Percentiles rank a stretch among this genome's conserved stretches.
These are phyloP conservation scores for Beauveria scarabaeidicola DNA, from an alignment of 2,329 filamentous ascomycete species.

Conservation along the genomic window DNA sequence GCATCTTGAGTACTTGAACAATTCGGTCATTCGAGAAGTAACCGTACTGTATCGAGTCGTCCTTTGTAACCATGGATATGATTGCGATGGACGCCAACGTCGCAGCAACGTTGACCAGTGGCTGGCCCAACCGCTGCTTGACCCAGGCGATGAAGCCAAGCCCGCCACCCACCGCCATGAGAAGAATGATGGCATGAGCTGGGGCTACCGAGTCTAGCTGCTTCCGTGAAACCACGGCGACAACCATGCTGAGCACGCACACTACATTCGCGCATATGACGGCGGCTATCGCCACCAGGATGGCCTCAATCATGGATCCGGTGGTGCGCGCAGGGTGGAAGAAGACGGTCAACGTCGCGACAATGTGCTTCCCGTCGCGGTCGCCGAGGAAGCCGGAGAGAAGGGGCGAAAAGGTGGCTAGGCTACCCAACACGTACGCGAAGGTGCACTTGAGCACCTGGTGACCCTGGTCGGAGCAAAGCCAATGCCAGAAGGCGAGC, in stretches of 20 bases:
- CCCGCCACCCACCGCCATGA: slow-evolving; percentile 78
- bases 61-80: slow-evolving; percentile 85
- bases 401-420: slow-evolving; percentile 73
- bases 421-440: slow-evolving; percentile 77
- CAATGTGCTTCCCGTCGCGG: slow-evolving; percentile 87
- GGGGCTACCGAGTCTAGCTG: slow-evolving; percentile 57
- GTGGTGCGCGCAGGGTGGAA: slow-evolving; percentile 83
- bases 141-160: slow-evolving; percentile 84
- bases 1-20: slow-evolving; percentile 72
- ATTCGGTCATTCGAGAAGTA: slow-evolving; percentile 78
- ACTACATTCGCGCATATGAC: slow-evolving; percentile 64
- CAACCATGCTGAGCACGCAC: slow-evolving; percentile 78
- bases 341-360: slow-evolving; percentile 88
- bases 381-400: slow-evolving; percentile 68
- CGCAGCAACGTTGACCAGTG: slow-evolving; percentile 74
- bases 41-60: slow-evolving; percentile 75
- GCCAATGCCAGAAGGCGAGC: slow-evolving; percentile 45
- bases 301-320: slow-evolving; percentile 84
- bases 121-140: slow-evolving; percentile 70
- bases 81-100: slow-evolving; percentile 82
- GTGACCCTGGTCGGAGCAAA: slow-evolving; percentile 63
- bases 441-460: slow-evolving; percentile 85
- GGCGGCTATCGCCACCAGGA: slow-evolving; percentile 65
- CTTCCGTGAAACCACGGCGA: slow-evolving; percentile 69
- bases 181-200: slow-evolving; percentile 69